Conservation (phyloP, 2,329 filamentous ascomycete species). For the Phyllachora maydis region DNA sequence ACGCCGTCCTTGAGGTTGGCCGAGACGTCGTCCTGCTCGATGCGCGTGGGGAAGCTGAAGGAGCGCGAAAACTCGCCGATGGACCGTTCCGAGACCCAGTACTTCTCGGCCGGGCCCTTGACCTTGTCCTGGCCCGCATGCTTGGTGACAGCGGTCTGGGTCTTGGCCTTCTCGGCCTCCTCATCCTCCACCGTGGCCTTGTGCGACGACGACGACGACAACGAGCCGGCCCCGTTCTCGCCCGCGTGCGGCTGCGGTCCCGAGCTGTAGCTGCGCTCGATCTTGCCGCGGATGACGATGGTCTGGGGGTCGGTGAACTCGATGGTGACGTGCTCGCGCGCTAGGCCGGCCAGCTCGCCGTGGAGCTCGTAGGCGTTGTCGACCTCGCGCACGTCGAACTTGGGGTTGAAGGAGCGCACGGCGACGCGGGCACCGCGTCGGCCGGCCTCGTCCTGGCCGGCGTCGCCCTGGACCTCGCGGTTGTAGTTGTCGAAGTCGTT, state of each 20-base stretch:
- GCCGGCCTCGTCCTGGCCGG: too few species aligned
- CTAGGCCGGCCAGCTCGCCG: conserved; percentile 59
- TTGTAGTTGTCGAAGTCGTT: conserved; percentile 41
- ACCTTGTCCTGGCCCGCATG: conserved; percentile 18
- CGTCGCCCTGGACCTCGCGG: conserved; percentile 11
- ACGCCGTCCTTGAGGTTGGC: conserved; percentile 46
- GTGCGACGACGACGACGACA: conserved; percentile 22
- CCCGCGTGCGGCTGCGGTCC: conserved; percentile 22
- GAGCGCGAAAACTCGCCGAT: conserved; percentile 46
- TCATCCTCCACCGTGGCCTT: conserved; percentile 49
- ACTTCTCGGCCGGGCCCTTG: conserved; percentile 20
- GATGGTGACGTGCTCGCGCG: conserved; percentile 53
- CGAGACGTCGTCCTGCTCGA: conserved; percentile 39
- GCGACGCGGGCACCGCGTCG: conserved; percentile 8
- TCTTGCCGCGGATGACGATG: conserved; percentile 46
- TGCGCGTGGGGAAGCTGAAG: conserved; percentile 44
- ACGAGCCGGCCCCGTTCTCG: conserved; percentile 16
- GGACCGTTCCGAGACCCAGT: conserved; percentile 50
- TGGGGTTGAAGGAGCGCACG: conserved; percentile 44
- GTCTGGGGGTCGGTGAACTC: conserved; percentile 65
- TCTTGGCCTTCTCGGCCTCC: conserved; percentile 4
- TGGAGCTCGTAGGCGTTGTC: conserved; percentile 52
- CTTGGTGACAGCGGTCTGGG: too few species aligned
- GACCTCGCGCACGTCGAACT: conserved; percentile 60
- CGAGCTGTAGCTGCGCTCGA: conserved; percentile 41